Percentiles rank a stretch among this genome's conserved stretches.
These are phyloP conservation scores for Acer saccharum DNA, from an alignment of 345 rosid species.

Conservation along the genomic window DNA sequence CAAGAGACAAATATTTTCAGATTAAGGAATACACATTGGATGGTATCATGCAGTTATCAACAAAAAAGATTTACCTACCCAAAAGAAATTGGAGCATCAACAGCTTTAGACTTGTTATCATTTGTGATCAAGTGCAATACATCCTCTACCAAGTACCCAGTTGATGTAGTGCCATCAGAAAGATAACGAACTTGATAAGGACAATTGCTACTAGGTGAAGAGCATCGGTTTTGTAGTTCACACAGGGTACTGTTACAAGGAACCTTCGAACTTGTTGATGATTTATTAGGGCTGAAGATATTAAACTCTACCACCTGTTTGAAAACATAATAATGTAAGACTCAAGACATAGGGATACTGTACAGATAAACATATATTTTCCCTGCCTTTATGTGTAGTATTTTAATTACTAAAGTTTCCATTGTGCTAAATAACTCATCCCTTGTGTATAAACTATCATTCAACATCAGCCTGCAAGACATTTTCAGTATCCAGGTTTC, in stretches of 20 bases:
- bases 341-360: neutral
- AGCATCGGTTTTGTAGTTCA: constrained; percentile 42
- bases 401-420: neutral
- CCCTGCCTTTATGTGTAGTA: neutral
- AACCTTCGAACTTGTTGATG: constrained; percentile 64
- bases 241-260: constrained; percentile 65
- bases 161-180: constrained; percentile 69
- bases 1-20: neutral
- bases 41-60: neutral
- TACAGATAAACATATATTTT: neutral
- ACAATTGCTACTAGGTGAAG: constrained; percentile 54
- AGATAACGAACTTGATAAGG: constrained; percentile 68
- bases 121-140: constrained; percentile 60
- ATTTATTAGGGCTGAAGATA: constrained; percentile 71
- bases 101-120: constrained; percentile 35
- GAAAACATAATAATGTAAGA: neutral
- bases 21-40: neutral
- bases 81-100: constrained; percentile 52
- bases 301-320: constrained; percentile 52
- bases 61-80: constrained; percentile 50
- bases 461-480: neutral
- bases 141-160: constrained; percentile 72
- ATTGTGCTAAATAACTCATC: neutral
- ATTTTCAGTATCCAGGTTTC: neutral
- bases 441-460: neutral